These are phyloP conservation scores for Talaromyces sp. DNA, from an alignment of 2,329 filamentous ascomycete species.

Conservation along the genomic window DNA sequence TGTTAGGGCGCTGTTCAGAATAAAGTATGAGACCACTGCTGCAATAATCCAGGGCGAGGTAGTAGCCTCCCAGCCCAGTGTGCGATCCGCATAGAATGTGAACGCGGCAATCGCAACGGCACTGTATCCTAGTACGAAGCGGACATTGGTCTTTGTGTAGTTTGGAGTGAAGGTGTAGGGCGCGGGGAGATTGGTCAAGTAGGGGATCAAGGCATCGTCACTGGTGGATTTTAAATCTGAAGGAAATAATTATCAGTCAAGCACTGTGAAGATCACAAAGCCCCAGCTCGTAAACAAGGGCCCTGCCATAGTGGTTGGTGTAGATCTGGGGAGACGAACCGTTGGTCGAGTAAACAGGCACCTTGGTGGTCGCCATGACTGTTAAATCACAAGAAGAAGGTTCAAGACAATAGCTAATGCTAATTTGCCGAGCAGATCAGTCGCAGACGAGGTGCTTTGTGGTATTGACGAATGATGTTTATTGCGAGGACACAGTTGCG, in stretches of 20 bases:
- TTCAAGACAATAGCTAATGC: neutral
- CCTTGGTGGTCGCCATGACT: conserved; percentile 38
- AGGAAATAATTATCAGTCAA: conserved; percentile 5
- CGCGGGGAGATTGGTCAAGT: conserved; percentile 79
- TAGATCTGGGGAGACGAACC: conserved; percentile 35
- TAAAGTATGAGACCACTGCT: conserved; percentile 77
- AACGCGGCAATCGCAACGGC: conserved; percentile 78
- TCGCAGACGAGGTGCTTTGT: neutral
- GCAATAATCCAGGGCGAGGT: conserved; percentile 74
- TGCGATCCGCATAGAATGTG: conserved; percentile 91
- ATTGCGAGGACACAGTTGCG: conserved; percentile 33
- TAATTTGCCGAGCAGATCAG: neutral
- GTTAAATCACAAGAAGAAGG: conserved; percentile 24
- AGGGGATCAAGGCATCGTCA: conserved; percentile 91
- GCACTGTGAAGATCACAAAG: neutral
- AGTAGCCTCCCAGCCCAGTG: conserved; percentile 83
- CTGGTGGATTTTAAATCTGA: conserved; percentile 94
- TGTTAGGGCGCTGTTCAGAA: conserved; percentile 76
- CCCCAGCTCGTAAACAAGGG: neutral
- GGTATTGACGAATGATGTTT: conserved; percentile 17
- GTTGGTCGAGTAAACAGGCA: conserved; percentile 50
- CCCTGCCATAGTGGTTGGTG: neutral
- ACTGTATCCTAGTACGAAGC: conserved; percentile 78
- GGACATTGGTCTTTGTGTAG: conserved; percentile 78
- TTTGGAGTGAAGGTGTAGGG: conserved; percentile 71